Evolutionary conservation across 768 basidiomycete genomes (phyloP), one percentile per base, ranked within the genome.

Genomic region (Hericium coralloides): DNA sequence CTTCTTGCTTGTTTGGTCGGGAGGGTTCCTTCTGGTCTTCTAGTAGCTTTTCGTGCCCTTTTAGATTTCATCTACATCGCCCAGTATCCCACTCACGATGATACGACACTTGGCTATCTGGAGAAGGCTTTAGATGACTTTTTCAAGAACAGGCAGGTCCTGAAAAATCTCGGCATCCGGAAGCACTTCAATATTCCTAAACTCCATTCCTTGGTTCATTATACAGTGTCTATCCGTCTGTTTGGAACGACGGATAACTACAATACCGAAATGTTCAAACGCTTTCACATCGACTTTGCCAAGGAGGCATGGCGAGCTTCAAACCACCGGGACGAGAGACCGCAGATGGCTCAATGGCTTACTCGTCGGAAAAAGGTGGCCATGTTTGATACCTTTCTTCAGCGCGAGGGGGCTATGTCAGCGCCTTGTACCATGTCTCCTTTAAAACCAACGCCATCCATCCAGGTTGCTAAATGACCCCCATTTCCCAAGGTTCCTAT

Each of bases 101-200:
- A 60, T 0, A 25, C 26, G 0, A 60, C 64, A 0, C 63, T 69
- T 8, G 1, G 7, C 0, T 12, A 39, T 1, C 48, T 71, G 38
- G 8, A 54, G 0, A 17, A 37, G 0, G 55, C 60, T 1, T 48
- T 65, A 2, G 20, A 31, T 2, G 48, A 38, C 2, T 67, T 69
- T 43, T 58, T 64, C 49, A 4, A 10, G 4, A 22, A 58, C 43
- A 67, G 67, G 41, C 22, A 59, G 1, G 52, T 62, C 2, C 58
- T 66, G 45, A n/a, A 59, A 1, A n/a, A 61, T 0, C 58, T 57
- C 1, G 59, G 55, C 2, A 52, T 60, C 4, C 52, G 56, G 1
- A 17, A 55, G 5, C 53, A 69, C 36, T 71, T 68, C 58, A 58
- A 67, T 9, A 67, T 70, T 1, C 68, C 69, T 2, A 68, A 68